Conservation (phyloP, 2,329 filamentous ascomycete species). For the Exophiala oligosperma region DNA sequence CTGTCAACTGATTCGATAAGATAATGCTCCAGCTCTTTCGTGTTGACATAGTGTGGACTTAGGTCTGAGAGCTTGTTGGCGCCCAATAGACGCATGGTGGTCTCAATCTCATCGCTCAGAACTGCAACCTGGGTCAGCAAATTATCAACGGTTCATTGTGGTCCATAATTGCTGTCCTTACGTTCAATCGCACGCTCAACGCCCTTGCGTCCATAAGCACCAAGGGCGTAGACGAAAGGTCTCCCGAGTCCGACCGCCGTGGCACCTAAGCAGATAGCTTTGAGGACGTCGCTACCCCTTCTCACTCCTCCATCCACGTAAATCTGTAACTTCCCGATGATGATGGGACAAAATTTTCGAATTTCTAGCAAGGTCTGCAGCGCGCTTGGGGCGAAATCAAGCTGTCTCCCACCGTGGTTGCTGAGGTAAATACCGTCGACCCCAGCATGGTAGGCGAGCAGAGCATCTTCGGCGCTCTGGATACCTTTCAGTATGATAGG, state of each 20-base stretch:
- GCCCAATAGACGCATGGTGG: conserved; percentile 48
- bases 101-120: conserved; percentile 45
- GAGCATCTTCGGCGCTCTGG: conserved; percentile 57
- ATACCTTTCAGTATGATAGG: conserved; percentile 60
- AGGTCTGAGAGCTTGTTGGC: conserved; percentile 46
- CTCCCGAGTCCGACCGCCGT: conserved; percentile 56
- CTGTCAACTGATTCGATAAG: too few species aligned
- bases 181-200: conserved; percentile 50
- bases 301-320: conserved; percentile 57
- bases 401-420: conserved; percentile 60
- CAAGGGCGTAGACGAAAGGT: conserved; percentile 51
- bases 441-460: conserved; percentile 44
- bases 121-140: conserved; percentile 1
- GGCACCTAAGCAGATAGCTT: conserved; percentile 54
- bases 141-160: not conserved
- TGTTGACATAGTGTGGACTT: conserved; percentile 43
- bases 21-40: not conserved
- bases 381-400: conserved; percentile 52
- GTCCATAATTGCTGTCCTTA: conserved; percentile 2
- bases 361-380: conserved; percentile 55
- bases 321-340: conserved; percentile 52
- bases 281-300: conserved; percentile 56
- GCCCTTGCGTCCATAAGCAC: conserved; percentile 54
- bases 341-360: conserved; percentile 49
- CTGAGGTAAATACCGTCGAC: conserved; percentile 57